Evolutionary conservation across 805 yeast genomes (phyloP).

Genomic region (Saturnispora mendoncae): DNA sequence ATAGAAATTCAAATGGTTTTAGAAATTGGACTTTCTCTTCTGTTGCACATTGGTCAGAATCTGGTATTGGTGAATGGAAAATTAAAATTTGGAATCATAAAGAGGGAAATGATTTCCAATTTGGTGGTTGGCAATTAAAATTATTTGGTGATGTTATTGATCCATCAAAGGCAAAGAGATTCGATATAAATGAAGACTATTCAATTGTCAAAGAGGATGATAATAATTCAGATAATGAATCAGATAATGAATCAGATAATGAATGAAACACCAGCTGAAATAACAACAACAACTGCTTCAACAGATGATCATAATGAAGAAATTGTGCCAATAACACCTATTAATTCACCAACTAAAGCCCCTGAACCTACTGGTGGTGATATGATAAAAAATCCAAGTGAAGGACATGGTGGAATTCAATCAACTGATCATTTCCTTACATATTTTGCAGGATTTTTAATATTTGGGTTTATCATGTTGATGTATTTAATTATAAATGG

Average conservation of each 20-base stretch:
- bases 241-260: conserved; percentile 4
- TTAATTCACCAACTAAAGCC: conserved; percentile 9
- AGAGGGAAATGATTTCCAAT: conserved; percentile 30
- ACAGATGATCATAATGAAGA: not conserved
- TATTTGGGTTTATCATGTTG: conserved; percentile 46
- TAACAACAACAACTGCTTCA: not conserved
- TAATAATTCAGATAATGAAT: conserved; percentile 10
- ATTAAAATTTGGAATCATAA: conserved; percentile 48
- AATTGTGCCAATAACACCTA: not conserved
- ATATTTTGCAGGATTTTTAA: conserved; percentile 44
- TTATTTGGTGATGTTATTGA: conserved; percentile 77
- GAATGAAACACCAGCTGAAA: conserved; percentile 3
- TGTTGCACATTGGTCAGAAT: conserved; percentile 97
- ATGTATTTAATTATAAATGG: conserved; percentile 34
- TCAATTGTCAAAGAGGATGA: conserved; percentile 21
- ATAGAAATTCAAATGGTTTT: conserved; percentile 51
- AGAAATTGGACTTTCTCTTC: conserved; percentile 86
- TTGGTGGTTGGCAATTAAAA: conserved; percentile 67
- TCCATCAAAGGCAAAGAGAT: conserved; percentile 49
- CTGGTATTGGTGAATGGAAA: conserved; percentile 75
- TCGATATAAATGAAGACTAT: conserved; percentile 42
- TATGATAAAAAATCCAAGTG: too few relatives aligned
- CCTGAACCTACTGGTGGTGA: conserved; percentile 8
- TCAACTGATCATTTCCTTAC: conserved; percentile 15
- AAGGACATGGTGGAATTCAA: too few relatives aligned